Percentiles rank a stretch among this genome's conserved stretches.
phyloP scores from a whole-genome alignment of 2,329 filamentous ascomycete species.

The Paramyrothecium sp. region DNA sequence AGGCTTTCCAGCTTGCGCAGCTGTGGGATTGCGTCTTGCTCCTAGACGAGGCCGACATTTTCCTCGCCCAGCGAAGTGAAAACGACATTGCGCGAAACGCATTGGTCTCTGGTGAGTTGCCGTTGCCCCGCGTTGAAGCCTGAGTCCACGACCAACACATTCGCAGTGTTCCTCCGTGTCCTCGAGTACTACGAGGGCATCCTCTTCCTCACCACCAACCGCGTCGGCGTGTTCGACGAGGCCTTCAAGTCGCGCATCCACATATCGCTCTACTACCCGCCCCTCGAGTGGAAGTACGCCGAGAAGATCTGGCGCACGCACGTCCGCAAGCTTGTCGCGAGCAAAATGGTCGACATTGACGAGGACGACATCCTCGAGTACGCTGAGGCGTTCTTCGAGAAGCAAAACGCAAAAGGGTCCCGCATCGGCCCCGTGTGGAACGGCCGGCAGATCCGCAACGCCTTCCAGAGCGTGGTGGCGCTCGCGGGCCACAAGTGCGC shows the following conservation, averaged over 20 bases:
- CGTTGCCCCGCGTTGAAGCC: background rate
- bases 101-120: conserved; percentile 13
- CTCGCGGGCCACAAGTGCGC: too few relatives aligned
- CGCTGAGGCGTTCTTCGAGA: too few relatives aligned
- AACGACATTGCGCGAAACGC: conserved; percentile 16
- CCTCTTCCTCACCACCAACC: conserved; percentile 43
- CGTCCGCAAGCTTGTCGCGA: too few relatives aligned
- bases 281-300: too few relatives aligned
- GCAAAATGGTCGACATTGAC: too few relatives aligned
- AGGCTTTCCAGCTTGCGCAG: conserved; percentile 15
- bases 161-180: conserved; percentile 32
- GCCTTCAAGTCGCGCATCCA: conserved; percentile 39
- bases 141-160: too few relatives aligned
- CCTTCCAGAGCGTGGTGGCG: too few relatives aligned
- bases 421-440: too few relatives aligned
- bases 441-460: too few relatives aligned
- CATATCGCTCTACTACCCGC: conserved; percentile 31
- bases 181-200: conserved; percentile 39
- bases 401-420: too few relatives aligned
- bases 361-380: too few relatives aligned
- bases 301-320: too few relatives aligned
- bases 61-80: conserved; percentile 10
- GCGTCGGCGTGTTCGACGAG: conserved; percentile 39
- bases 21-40: conserved; percentile 19
- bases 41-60: conserved; percentile 18